Evolutionary conservation across 352 stramenopile species (phyloP).

Genomic region (Pythium oligandrum): DNA sequence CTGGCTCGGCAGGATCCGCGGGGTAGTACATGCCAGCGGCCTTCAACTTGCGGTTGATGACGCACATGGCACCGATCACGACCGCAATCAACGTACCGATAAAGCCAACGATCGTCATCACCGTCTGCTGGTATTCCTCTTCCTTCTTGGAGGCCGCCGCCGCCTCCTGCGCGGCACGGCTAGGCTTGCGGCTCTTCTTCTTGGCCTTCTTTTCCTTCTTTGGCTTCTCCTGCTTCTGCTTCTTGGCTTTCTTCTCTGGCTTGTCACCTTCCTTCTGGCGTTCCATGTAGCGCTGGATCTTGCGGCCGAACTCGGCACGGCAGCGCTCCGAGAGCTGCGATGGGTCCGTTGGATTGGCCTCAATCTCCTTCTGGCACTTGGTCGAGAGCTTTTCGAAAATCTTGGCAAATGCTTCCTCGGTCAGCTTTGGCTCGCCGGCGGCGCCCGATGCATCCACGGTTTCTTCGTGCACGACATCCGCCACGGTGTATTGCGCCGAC

Average conservation of each 20-base stretch:
- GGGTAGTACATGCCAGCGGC: conserved; percentile 74
- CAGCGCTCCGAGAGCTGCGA: conserved; percentile 64
- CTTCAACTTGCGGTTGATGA: conserved; percentile 86
- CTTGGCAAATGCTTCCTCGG: conserved; percentile 52
- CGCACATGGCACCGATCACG: conserved; percentile 46
- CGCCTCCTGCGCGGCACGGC: conserved; percentile 44
- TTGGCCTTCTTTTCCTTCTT: conserved; percentile 69
- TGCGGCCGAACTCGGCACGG: conserved; percentile 41
- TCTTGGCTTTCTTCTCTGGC: conserved; percentile 16
- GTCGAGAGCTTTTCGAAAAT: conserved; percentile 73
- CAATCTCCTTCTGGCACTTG: conserved; percentile 67
- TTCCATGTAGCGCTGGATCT: conserved; percentile 60
- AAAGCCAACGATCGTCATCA: conserved; percentile 69
- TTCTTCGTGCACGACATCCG: conserved; percentile 38
- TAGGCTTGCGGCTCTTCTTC: conserved; percentile 12
- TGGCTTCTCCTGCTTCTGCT: conserved; percentile 39
- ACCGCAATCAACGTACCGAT: conserved; percentile 58
- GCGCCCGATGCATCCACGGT: conserved; percentile 26
- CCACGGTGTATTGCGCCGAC: conserved; percentile 24
- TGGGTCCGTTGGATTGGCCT: conserved; percentile 60
- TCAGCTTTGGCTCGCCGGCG: conserved; percentile 32
- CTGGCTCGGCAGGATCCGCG: conserved; percentile 42
- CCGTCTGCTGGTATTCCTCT: conserved; percentile 58
- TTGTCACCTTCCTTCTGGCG: conserved; percentile 28
- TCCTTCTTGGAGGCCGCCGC: conserved; percentile 57